A percentile compares a stretch with the other conserved stretches of the same genome.
These are phyloP conservation scores for Moricandia arvensis DNA, from an alignment of 345 rosid species.

Conservation along the genomic window DNA sequence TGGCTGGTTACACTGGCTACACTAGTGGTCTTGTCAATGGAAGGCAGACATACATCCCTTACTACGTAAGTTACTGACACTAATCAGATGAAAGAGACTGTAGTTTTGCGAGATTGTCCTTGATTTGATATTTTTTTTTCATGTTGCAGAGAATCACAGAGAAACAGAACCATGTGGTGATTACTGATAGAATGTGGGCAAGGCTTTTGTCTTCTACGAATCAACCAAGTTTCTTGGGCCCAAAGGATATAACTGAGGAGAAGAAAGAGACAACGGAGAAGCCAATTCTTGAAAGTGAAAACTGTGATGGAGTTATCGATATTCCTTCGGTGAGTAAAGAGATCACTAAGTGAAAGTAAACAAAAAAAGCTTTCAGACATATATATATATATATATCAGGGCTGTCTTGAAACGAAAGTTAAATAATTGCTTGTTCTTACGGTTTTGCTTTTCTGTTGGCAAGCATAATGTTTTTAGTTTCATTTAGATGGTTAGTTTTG, in stretches of 20 bases:
- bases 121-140: neutral
- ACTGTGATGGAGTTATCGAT: conserved; percentile 11
- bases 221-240: conserved; percentile 68
- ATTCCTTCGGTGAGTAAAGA: conserved; percentile 31
- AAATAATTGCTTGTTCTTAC: conserved; percentile 11
- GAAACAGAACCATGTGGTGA: conserved; percentile 75
- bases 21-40: conserved; percentile 77
- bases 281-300: conserved; percentile 26
- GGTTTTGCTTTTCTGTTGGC: conserved; percentile 1
- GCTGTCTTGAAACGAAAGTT: neutral
- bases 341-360: conserved; percentile 15
- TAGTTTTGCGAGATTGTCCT: neutral
- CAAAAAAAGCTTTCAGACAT: neutral
- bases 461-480: neutral
- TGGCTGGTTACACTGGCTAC: conserved; percentile 94
- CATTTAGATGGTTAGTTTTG: conserved; percentile 3
- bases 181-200: conserved; percentile 94
- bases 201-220: conserved; percentile 81
- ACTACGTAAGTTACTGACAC: conserved; percentile 49
- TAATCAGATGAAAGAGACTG: neutral
- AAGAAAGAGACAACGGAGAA: conserved; percentile 31
- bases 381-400: too few species aligned
- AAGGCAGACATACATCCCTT: conserved; percentile 81
- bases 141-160: conserved; percentile 65
- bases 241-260: conserved; percentile 44